Evolutionary conservation across 192 early-diverging fungal genomes (phyloP).

Genomic region (Spizellomyces sp.): DNA sequence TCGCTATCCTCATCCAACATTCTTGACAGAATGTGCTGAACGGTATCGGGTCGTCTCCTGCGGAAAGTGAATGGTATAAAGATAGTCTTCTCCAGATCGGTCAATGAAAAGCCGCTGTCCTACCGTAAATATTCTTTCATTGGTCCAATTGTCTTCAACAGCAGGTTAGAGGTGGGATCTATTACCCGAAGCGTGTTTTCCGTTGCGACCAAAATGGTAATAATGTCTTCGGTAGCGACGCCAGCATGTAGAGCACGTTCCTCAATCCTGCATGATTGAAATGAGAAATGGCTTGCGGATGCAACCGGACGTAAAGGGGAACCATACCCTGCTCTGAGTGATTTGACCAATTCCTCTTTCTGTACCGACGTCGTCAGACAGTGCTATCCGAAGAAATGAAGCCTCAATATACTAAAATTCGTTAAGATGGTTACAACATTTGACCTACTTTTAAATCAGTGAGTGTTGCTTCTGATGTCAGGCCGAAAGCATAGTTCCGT

Average conservation of each 20-base stretch:
- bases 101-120: neutral
- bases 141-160: conserved; percentile 11
- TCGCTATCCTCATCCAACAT: conserved; percentile 17
- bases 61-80: neutral
- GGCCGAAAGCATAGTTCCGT: neutral
- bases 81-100: neutral
- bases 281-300: neutral
- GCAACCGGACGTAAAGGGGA: neutral
- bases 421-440: neutral
- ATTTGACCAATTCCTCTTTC: conserved; percentile 19
- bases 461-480: neutral
- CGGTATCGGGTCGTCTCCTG: conserved; percentile 14
- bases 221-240: conserved; percentile 20
- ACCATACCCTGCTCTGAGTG: conserved; percentile 5
- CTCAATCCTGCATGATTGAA: conserved; percentile 13
- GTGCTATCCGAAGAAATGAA: too few relatives aligned
- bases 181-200: conserved; percentile 8
- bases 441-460: conserved; percentile 12
- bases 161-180: conserved; percentile 22
- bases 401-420: too few relatives aligned
- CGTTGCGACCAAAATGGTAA: conserved; percentile 17
- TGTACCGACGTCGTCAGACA: conserved; percentile 14
- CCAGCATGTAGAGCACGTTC: conserved; percentile 15
- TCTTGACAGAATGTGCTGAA: conserved; percentile 4
- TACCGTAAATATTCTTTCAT: conserved; percentile 22